These are phyloP conservation scores for Penicillium crustosum DNA, from an alignment of 2,329 filamentous ascomycete genomes.

Conservation along the genomic window DNA sequence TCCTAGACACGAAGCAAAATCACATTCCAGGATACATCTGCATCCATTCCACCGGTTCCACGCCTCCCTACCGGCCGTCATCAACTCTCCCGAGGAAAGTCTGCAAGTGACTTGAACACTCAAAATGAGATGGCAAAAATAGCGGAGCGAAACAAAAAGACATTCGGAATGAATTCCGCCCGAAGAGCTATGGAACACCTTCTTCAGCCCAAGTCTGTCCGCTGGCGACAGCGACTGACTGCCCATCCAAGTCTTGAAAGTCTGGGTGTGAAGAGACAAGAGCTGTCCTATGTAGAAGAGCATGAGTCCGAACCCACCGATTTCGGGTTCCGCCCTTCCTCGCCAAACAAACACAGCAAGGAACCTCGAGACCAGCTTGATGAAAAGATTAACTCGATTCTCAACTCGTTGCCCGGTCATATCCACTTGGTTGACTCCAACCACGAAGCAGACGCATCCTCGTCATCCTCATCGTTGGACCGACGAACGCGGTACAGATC, in stretches of 20 bases:
- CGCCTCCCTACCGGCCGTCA: conserved; percentile 12
- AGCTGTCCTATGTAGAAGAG: conserved; percentile 23
- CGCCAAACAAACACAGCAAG: conserved; percentile 41
- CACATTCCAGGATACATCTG: neutral
- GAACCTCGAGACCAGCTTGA: conserved; percentile 68
- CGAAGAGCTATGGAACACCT: conserved; percentile 22
- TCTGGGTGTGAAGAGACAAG: conserved; percentile 31
- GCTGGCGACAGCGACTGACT: conserved; percentile 31
- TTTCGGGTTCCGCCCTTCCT: conserved; percentile 37
- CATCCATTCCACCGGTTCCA: conserved; percentile 6
- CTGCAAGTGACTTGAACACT: conserved; percentile 18
- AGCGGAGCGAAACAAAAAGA: conserved; percentile 20
- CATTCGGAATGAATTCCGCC: conserved; percentile 18
- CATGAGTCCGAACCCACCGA: conserved; percentile 19
- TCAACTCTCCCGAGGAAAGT: conserved; percentile 20
- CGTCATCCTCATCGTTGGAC: conserved; percentile 36
- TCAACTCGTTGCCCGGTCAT: conserved; percentile 73
- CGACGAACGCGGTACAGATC: conserved; percentile 35
- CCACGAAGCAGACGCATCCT: conserved; percentile 34
- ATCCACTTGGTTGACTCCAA: conserved; percentile 67
- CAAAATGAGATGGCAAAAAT: conserved; percentile 18
- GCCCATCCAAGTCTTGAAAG: conserved; percentile 36
- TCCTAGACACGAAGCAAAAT: neutral
- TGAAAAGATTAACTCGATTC: conserved; percentile 75
- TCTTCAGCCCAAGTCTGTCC: conserved; percentile 25